Evolutionary conservation across 495 filamentous ascomycete genomes (phyloP).

Genomic region (Xeromyces bisporus): DNA sequence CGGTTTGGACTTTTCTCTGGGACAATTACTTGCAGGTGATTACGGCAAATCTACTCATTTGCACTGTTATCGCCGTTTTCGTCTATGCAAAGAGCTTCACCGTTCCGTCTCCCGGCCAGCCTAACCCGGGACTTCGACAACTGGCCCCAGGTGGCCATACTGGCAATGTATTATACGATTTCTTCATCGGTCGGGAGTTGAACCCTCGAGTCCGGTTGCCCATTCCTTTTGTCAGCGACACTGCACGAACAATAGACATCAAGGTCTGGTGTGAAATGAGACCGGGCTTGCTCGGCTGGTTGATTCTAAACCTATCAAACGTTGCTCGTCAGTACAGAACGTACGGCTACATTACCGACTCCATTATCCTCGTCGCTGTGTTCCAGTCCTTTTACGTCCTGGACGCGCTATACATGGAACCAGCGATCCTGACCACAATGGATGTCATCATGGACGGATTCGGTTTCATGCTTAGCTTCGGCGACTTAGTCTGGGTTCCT

Average conservation of each 20-base stretch:
- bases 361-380: constrained; percentile 62
- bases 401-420: constrained; percentile 79
- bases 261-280: constrained; percentile 83
- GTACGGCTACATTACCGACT: constrained; percentile 71
- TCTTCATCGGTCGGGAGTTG: constrained; percentile 92
- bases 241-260: constrained; percentile 56
- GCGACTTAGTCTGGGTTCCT: constrained; percentile 86
- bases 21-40: constrained; percentile 78
- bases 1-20: constrained; percentile 82
- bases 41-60: constrained; percentile 64
- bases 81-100: constrained; percentile 69
- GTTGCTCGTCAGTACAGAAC: constrained; percentile 73
- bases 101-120: constrained; percentile 47
- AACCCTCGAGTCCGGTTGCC: constrained; percentile 78
- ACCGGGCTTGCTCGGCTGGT: constrained; percentile 82
- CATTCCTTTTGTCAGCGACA: constrained; percentile 41
- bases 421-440: constrained; percentile 85
- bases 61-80: constrained; percentile 48
- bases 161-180: constrained; percentile 86
- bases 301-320: constrained; percentile 71
- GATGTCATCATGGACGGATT: constrained; percentile 93
- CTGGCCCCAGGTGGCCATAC: constrained; percentile 67
- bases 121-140: constrained; percentile 45
- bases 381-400: constrained; percentile 76
- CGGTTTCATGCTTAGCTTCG: constrained; percentile 92